Evolutionary conservation across 116 monocot genomes (phyloP).

Genomic region (Iris pallida): DNA sequence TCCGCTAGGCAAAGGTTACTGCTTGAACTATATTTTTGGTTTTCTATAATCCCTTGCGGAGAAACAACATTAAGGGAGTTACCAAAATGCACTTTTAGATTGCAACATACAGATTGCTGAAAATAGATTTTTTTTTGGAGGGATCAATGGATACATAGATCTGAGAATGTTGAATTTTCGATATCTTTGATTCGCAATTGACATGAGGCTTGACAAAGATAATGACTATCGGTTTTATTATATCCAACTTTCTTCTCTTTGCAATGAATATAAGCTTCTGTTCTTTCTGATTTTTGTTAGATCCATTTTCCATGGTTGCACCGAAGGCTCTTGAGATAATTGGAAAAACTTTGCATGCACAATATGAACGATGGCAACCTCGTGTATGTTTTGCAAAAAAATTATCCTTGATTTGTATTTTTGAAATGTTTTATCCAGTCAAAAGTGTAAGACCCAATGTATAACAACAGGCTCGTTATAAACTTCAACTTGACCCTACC

Average conservation of each 20-base stretch:
- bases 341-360: conserved; percentile 78
- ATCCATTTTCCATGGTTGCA: conserved; percentile 88
- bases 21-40: too few species aligned
- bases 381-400: conserved; percentile 29
- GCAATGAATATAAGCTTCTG: neutral
- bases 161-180: too few species aligned
- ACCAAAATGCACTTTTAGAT: too few species aligned
- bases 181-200: too few species aligned
- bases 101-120: too few species aligned
- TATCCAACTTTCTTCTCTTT: neutral
- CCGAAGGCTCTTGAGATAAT: conserved; percentile 88
- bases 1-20: too few species aligned
- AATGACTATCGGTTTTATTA: neutral
- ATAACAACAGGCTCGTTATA: conserved; percentile 85
- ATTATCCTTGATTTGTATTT: neutral
- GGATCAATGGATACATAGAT: too few species aligned
- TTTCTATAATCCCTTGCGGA: too few species aligned
- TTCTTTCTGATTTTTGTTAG: conserved; percentile 28
- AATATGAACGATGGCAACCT: conserved; percentile 97
- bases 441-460: conserved; percentile 1
- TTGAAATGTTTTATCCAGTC: conserved; percentile 1
- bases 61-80: too few species aligned
- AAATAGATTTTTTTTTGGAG: too few species aligned
- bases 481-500: conserved; percentile 90
- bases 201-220: neutral